Conservation (phyloP, 202 grass and related monocot genomes). For the Setaria viridis region DNA sequence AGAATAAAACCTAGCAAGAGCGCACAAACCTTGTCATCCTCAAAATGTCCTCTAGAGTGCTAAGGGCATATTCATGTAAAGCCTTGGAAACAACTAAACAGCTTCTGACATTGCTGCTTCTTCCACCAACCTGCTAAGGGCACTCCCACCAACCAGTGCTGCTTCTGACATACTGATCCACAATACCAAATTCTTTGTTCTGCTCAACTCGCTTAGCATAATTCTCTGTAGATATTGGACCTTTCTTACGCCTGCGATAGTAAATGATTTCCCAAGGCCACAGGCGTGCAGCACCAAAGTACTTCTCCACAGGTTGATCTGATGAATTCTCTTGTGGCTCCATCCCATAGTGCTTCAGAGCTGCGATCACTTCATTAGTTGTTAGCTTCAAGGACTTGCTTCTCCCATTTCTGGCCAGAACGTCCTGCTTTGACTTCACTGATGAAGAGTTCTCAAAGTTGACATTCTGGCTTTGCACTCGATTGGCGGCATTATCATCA, state of each 20-base stretch:
- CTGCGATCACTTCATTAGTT: conserved; percentile 52
- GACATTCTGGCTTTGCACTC: conserved; percentile 35
- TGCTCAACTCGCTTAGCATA: conserved; percentile 65
- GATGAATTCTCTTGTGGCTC: conserved; percentile 37
- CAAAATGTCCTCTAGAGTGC: conserved; percentile 29
- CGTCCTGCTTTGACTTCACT: conserved; percentile 28
- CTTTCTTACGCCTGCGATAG: conserved; percentile 53
- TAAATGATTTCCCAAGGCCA: conserved; percentile 70
- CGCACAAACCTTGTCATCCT: conserved; percentile 41
- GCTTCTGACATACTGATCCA: conserved; percentile 70
- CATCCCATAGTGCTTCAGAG: conserved; percentile 50
- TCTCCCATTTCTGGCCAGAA: conserved; percentile 7
- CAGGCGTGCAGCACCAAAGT: conserved; percentile 62
- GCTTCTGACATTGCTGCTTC: neutral
- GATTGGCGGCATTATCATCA: conserved; percentile 34
- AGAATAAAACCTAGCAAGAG: conserved; percentile 17
- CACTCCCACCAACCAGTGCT: conserved; percentile 69
- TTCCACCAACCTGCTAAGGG: neutral
- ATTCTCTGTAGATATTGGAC: conserved; percentile 70
- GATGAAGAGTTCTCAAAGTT: conserved; percentile 16
- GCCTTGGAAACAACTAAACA: neutral
- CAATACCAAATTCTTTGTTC: conserved; percentile 68
- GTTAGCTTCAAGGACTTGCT: conserved; percentile 54
- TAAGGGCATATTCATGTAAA: conserved; percentile 27
- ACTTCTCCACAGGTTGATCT: conserved; percentile 47